Evolutionary conservation across 306 rosid genomes (phyloP), one percentile per base, ranked within the genome.

Genomic region (Glycyrrhiza uralensis): DNA sequence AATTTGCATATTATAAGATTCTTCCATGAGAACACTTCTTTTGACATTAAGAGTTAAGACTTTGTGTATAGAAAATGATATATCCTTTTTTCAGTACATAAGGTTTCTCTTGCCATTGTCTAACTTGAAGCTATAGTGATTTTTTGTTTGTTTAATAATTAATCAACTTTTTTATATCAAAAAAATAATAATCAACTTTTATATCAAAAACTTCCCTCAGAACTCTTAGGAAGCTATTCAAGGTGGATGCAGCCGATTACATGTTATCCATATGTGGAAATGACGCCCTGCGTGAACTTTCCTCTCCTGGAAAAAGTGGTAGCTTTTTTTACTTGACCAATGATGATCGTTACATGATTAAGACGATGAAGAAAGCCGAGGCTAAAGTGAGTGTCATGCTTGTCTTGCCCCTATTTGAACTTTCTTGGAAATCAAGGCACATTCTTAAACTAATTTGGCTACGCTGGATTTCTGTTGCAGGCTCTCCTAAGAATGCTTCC

Each of bases 321-420:
- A 90, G 97, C 79, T 88, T 86, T 81, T 90, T 91, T 82, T 93
- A 90, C 89, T 83, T 93, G 66, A 93, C 98, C 78, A 88, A 90
- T 58, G 98, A 93, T 39, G 98, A 93, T 11, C 96, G 93, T 65
- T 93, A 93, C 81, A 93, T 90, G 98, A 93, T 93, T 41, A 93
- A 90, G 84, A 93, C 98, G 2, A 87, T 90, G 86, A 93, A 85
- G 74, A 93, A 93, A 77, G 75, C 97, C 4, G 98, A 93, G 87
- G 92, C 83, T 7, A 93, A 93, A 85, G 98, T 90, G 71, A 82
- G 91, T 70, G 26, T 32, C 19, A 45, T 60, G 5, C 8, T 35
- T 50, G 12, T 23, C 33, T 28, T 66, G 8, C 36, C 24, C 42
- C 36, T 66, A 17, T 9, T 38, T 42, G 22, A 60, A 33, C 6